These are phyloP conservation scores for Murraya paniculata DNA, from an alignment of 345 rosid species.

Conservation along the genomic window DNA sequence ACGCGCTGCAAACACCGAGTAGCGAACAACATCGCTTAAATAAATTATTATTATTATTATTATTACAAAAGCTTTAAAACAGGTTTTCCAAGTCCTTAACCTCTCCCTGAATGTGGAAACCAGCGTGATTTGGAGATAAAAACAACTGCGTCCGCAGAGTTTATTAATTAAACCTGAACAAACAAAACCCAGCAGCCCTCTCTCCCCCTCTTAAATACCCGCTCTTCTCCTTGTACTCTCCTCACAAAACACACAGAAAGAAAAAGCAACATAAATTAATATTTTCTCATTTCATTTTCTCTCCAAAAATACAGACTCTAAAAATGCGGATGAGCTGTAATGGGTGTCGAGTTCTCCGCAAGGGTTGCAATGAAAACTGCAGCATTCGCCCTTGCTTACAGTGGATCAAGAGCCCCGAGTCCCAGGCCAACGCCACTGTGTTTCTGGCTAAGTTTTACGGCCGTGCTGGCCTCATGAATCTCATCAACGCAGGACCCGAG, in stretches of 20 bases:
- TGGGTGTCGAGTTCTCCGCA: constrained; percentile 94
- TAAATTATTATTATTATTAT: too few relatives aligned
- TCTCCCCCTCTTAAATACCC: not conserved
- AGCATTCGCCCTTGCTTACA: constrained; percentile 92
- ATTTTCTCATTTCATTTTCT: not conserved
- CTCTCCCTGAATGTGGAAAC: constrained; percentile 40
- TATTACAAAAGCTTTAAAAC: not conserved
- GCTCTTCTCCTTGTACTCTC: not conserved
- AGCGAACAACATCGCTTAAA: too few relatives aligned
- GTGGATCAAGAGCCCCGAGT: constrained; percentile 88
- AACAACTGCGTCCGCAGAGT: constrained; percentile 36
- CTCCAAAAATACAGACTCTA: not conserved
- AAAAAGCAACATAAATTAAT: not conserved
- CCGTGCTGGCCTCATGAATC: constrained; percentile 96
- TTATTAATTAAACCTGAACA: not conserved
- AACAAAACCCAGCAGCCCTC: constrained; percentile 37
- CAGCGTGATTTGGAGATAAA: constrained; percentile 29
- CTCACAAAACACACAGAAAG: not conserved
- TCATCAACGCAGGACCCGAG: constrained; percentile 91
- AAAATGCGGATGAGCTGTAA: constrained; percentile 95
- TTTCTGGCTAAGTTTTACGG: constrained; percentile 97
- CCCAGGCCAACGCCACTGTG: constrained; percentile 95
- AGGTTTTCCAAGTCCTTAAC: not conserved
- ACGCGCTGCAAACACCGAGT: constrained; percentile 21
- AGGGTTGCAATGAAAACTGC: constrained; percentile 91